Evolutionary conservation across 305 asterid species (phyloP).

Genomic region (Rubia peregrina): DNA sequence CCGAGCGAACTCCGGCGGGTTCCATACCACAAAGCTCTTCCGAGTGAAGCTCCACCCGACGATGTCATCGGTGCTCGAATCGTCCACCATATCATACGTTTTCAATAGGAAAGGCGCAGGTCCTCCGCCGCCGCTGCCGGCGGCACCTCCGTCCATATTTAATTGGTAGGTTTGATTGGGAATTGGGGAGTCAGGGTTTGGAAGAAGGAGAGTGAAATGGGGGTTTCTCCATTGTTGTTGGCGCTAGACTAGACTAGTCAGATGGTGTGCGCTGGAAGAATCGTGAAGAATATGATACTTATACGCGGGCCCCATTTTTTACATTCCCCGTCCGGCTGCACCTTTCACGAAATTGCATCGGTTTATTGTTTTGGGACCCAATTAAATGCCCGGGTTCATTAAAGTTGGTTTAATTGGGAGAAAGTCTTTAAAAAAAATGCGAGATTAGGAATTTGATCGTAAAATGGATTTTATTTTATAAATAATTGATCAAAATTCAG

Average conservation of each 20-base stretch:
- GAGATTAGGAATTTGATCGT: too few relatives aligned
- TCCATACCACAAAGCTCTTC: constrained; percentile 85
- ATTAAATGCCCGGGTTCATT: too few relatives aligned
- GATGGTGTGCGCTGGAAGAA: neutral
- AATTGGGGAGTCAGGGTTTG: neutral
- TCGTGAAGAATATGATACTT: neutral
- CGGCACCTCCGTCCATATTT: constrained; percentile 47
- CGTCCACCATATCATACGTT: constrained; percentile 95
- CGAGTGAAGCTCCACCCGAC: constrained; percentile 69
- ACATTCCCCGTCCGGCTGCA: neutral
- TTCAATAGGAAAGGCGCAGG: constrained; percentile 89
- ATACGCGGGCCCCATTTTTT: neutral
- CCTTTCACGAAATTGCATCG: too few relatives aligned
- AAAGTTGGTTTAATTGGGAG: too few relatives aligned
- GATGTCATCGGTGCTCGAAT: constrained; percentile 56
- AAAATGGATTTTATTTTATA: too few relatives aligned
- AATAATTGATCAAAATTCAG: too few relatives aligned
- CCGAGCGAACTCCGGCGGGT: constrained; percentile 88
- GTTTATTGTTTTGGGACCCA: too few relatives aligned
- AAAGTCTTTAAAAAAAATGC: too few relatives aligned
- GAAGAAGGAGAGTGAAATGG: neutral
- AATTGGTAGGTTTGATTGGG: neutral
- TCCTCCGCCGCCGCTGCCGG: constrained; percentile 38
- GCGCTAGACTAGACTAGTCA: neutral
- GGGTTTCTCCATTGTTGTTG: neutral